Percentiles rank a stretch among this genome's conserved stretches.
phyloP scores from a whole-genome alignment of 768 basidiomycete genomes.

The Mycena metata region DNA sequence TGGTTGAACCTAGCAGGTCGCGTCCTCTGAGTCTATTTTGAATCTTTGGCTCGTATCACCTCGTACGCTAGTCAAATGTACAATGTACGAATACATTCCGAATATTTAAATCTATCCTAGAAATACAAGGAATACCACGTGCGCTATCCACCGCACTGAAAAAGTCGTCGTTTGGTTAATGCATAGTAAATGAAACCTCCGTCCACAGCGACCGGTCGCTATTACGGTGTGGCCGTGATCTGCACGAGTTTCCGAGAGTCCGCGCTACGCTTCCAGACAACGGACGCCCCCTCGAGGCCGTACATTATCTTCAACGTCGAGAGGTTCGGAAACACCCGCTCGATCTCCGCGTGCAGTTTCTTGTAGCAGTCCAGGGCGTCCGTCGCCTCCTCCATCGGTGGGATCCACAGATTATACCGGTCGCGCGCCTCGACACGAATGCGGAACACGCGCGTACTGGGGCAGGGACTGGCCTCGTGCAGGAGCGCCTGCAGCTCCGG shows the following conservation, averaged over 20 bases:
- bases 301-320: conserved; percentile 31
- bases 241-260: conserved; percentile 9
- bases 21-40: no score
- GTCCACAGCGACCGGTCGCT: no score
- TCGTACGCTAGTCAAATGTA: background rate
- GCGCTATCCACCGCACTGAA: no score
- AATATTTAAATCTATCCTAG: background rate
- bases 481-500: conserved; percentile 11
- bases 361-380: conserved; percentile 29
- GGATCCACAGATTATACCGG: conserved; percentile 38
- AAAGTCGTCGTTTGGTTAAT: no score
- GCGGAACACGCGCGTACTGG: conserved; percentile 27
- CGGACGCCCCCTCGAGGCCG: conserved; percentile 26
- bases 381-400: conserved; percentile 34
- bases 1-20: no score
- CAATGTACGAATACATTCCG: background rate
- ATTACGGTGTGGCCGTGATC: background rate
- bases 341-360: conserved; percentile 13
- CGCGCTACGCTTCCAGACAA: conserved; percentile 28
- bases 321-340: conserved; percentile 31
- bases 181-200: no score
- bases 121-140: background rate
- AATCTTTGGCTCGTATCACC: background rate
- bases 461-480: background rate
- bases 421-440: conserved; percentile 33